Base-by-base conservation (phyloP, 495 filamentous ascomycete species). In the Neurospora hispaniola region DNA sequence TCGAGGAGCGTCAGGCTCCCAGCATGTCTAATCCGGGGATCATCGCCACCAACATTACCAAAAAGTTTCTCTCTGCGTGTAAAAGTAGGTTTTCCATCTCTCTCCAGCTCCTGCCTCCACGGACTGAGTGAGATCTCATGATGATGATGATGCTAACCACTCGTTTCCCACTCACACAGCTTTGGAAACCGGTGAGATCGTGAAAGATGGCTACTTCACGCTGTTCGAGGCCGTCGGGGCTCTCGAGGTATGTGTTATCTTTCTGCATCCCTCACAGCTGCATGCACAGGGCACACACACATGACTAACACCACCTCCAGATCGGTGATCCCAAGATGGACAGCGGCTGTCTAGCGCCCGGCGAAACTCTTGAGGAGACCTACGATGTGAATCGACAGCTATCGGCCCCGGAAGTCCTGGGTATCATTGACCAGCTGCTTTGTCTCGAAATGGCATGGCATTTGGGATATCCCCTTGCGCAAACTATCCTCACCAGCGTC, bases 291-390 rank as follows among this genome's bases (percentile, higher is more conserved):
- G 35, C 7, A 39, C 39, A 39, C 6, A 4, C 35, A 1, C 27
- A 16, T 42, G n/a, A 43, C 42, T 43, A 12, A 66, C 54, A 16
- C 31, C 10, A 18, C 16, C 12, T 9, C 31, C 69, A 99, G 96
- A 95, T 99, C 73, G 97, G 97, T 94, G 96, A 99, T 78, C 90
- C 91, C 1, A 99, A 98, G 81, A 98, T 99, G 96, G 96, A 99
- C 79, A 97, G 93, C 78, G 96, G 96, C 41, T 92, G 89, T 76
- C 80, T 96, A 18, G 86, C 86, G 14, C 87, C 90, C 11, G 93
- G 89, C 54, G 93, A 97, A 75, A 90, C 89, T 42, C 85, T 97
- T 7, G 92, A 97, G 74, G 91, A 95, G 70, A 89, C 92, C 74
- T 98, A 97, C 84, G 92, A 98, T 80, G 87, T 93, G 71, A 85